Evolutionary conservation across 768 basidiomycete genomes (phyloP).

Genomic region (Xanthoconium purpureum): DNA sequence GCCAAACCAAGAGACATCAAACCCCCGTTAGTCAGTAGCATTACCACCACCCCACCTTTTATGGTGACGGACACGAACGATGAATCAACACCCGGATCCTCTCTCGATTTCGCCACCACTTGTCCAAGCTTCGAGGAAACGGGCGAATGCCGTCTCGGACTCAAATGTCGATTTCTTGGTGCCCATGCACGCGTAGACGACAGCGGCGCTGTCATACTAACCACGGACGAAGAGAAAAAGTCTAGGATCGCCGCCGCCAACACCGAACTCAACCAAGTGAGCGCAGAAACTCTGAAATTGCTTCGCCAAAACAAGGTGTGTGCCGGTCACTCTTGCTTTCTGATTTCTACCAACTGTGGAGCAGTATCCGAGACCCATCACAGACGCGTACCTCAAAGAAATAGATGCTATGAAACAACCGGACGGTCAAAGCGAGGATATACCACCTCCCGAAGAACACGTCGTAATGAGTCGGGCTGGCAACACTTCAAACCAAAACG

Average conservation of each 20-base stretch:
- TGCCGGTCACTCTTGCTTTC: not conserved
- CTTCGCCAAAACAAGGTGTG: constrained; percentile 68
- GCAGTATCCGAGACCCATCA: constrained; percentile 64
- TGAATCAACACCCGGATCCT: not conserved
- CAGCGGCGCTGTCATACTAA: constrained; percentile 42
- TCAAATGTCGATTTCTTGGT: constrained; percentile 89
- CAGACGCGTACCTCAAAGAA: constrained; percentile 59
- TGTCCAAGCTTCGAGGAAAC: constrained; percentile 30
- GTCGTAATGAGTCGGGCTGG: constrained; percentile 37
- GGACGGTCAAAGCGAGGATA: not conserved
- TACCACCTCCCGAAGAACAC: constrained; percentile 15
- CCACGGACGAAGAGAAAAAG: constrained; percentile 59
- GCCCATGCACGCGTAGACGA: constrained; percentile 59
- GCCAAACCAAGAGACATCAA: constrained; percentile 73
- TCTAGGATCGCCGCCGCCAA: constrained; percentile 43
- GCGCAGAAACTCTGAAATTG: constrained; percentile 53
- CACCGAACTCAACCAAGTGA: constrained; percentile 69
- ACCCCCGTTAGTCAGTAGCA: constrained; percentile 45
- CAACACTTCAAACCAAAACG: constrained; percentile 37
- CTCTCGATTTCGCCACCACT: constrained; percentile 21
- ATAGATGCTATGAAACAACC: constrained; percentile 36
- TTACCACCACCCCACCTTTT: constrained; percentile 52
- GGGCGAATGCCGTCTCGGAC: constrained; percentile 47
- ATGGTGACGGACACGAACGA: constrained; percentile 24
- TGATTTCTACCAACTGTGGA: not conserved